Conservation (phyloP, 176 grass and related monocot genomes). For the Cenchrus fungigraminus region DNA sequence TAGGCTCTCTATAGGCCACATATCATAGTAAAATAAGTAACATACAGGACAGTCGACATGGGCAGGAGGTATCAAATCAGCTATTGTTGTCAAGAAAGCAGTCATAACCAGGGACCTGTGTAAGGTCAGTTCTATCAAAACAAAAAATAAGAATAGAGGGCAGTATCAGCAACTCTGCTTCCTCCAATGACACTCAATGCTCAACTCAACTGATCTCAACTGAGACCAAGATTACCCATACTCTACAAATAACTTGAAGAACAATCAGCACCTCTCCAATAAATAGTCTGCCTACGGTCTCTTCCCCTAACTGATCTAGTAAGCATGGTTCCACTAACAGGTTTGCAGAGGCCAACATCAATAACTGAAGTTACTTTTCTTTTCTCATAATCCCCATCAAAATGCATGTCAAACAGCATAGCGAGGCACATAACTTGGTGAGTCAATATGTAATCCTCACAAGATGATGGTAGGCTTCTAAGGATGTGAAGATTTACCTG, state of each 20-base stretch:
- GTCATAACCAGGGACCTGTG: constrained; percentile 9
- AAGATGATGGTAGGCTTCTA: constrained; percentile 40
- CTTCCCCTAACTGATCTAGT: constrained; percentile 90
- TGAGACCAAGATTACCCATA: background rate
- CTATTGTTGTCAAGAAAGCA: constrained; percentile 17
- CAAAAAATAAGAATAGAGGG: background rate
- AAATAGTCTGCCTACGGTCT: constrained; percentile 82
- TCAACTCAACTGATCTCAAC: background rate
- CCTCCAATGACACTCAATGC: constrained; percentile 9
- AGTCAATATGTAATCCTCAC: constrained; percentile 69
- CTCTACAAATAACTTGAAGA: constrained; percentile 50
- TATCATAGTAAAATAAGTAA: background rate
- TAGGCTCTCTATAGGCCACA: background rate
- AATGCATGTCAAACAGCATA: constrained; percentile 93
- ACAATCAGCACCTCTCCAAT: constrained; percentile 64
- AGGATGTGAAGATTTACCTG: constrained; percentile 95
- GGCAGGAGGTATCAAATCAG: background rate
- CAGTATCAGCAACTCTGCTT: background rate
- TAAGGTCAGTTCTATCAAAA: background rate
- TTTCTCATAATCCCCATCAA: constrained; percentile 60
- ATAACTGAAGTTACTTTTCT: constrained; percentile 84
- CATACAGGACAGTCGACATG: background rate
- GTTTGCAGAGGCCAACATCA: constrained; percentile 80
- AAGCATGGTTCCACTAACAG: constrained; percentile 76
- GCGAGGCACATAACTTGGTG: constrained; percentile 84